These are phyloP conservation scores for Cladochytrium replicatum DNA, from an alignment of 192 early-diverging fungal genomes.

Conservation along the genomic window DNA sequence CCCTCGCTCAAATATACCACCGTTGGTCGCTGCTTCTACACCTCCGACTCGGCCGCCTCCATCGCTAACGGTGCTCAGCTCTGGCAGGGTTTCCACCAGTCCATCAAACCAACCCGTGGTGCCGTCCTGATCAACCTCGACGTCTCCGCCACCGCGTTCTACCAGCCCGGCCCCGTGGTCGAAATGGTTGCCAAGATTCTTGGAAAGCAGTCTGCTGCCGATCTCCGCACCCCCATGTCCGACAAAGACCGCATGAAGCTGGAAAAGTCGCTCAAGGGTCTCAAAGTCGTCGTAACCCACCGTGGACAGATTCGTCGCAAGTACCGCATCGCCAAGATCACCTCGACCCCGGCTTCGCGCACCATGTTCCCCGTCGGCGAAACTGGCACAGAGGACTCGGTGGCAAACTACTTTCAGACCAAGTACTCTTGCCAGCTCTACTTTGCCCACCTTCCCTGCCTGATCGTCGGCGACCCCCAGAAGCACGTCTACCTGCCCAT, in stretches of 20 bases:
- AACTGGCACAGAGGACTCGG: conserved; percentile 46
- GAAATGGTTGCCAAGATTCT: conserved; percentile 63
- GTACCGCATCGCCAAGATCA: conserved; percentile 62
- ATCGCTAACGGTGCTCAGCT: conserved; percentile 74
- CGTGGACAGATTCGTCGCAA: conserved; percentile 58
- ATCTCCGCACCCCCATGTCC: conserved; percentile 31
- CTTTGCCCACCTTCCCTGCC: conserved; percentile 71
- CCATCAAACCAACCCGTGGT: conserved; percentile 64
- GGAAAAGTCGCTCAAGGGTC: conserved; percentile 34
- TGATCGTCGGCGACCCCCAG: conserved; percentile 53
- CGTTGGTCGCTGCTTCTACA: conserved; percentile 86
- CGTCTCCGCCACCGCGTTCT: conserved; percentile 51
- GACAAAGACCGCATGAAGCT: conserved; percentile 40
- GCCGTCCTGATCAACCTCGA: conserved; percentile 48
- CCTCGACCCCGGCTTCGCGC: conserved; percentile 46
- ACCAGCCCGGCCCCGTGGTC: conserved; percentile 54
- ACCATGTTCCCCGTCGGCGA: conserved; percentile 57
- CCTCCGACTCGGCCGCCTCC: conserved; percentile 42
- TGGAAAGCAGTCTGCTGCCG: conserved; percentile 30
- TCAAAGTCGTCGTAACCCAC: conserved; percentile 44
- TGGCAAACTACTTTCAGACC: conserved; percentile 70
- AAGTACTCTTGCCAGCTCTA: conserved; percentile 61
- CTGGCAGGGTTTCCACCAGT: conserved; percentile 91
- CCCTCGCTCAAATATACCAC: conserved; percentile 66
- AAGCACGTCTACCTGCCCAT: conserved; percentile 69